Evolutionary conservation across 192 early-diverging fungal species (phyloP), one percentile per base, ranked within the genome.

Genomic region (Ramicandelaber brevisporus): DNA sequence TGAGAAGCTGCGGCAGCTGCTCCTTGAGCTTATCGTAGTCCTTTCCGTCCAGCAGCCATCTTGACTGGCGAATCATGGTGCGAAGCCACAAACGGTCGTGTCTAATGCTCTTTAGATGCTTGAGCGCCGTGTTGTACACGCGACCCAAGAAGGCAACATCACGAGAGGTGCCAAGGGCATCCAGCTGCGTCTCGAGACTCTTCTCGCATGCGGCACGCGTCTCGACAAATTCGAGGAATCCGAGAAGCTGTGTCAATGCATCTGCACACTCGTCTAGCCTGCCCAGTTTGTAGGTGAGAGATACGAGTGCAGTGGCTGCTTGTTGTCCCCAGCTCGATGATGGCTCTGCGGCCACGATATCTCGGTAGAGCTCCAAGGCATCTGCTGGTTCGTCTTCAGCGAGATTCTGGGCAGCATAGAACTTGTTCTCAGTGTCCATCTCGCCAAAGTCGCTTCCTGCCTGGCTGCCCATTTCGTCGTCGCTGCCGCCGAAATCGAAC

Each of bases 351-450:
- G 27, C 27, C 29, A 44, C 42, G 2, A 45, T 15, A 0, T 48
- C 30, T 2, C 16, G 23, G 18, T 34, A 29, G 27, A 55, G 45
- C 32, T 55, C 52, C 12, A 17, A 13, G 3, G 45, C 8, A 4
- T 41, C 52, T 10, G 24, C 36, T 11, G 14, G 38, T 14, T 32
- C 30, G 27, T 55, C 39, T 6, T 44, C 52, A 6, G 42, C 38
- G n/a, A 37, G 45, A 7, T 38, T 42, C 21, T 55, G 48, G 27
- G 52, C 52, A 31, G 48, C 48, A 46, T 55, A 55, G 37, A 48
- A 55, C 29, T 48, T 48, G 32, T 36, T 55, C 31, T 55, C 52
- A 18, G 48, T 26, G 3, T 42, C 39, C 8, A 48, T 15, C 6
- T 37, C 38, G 14, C 42, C 38, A 36, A 36, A 36, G 5, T 35